Evolutionary conservation across 495 filamentous ascomycete genomes (phyloP), one percentile per base, ranked within the genome.

Genomic region (Daldinia grandis): DNA sequence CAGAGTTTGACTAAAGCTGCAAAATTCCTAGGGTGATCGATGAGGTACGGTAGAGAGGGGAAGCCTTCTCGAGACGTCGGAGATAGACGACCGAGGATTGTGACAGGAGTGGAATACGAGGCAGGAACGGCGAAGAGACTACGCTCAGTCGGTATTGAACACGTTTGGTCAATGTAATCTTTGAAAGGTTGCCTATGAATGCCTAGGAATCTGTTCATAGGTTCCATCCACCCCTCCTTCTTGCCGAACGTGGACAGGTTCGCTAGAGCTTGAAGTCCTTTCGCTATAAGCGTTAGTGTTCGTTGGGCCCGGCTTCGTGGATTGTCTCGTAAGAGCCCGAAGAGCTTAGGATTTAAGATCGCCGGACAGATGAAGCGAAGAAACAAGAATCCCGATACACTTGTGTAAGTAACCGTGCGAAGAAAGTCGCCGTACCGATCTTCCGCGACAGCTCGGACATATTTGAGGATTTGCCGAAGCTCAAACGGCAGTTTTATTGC

Each of bases 221-320:
- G 93, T 79, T 97, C 96, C 95, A 99, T 99, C 94, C 95, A 99
- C 4, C 90, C 87, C 78, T 98, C 95, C 78, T 98, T 98, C 74
- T 90, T 92, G 61, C 95, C 96, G 67, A 98, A 98, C 2, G 89
- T 93, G 10, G 92, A 92, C 81, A 98, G 88, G 75, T 98, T 98
- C 19, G 95, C 95, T 40, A 99, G 84, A 15, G 92, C 94, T 81
- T 98, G 95, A n/a, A 99, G 84, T 15, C 92, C 91, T 81, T 99
- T 99, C 12, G 95, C 93, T 69, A 98, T 93, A 51, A 99, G 87
- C 0, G 94, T 98, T 27, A 98, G 80, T 12, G 95, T 96, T 47
- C 95, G 90, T 76, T 97, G 94, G 31, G 96, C 94, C 57, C 90
- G 89, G 50, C 89, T 88, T 68, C 91, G 90, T 31, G 96, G 94